Conservation (phyloP, 495 filamentous ascomycete species). For the Penicillium simplicissimum region DNA sequence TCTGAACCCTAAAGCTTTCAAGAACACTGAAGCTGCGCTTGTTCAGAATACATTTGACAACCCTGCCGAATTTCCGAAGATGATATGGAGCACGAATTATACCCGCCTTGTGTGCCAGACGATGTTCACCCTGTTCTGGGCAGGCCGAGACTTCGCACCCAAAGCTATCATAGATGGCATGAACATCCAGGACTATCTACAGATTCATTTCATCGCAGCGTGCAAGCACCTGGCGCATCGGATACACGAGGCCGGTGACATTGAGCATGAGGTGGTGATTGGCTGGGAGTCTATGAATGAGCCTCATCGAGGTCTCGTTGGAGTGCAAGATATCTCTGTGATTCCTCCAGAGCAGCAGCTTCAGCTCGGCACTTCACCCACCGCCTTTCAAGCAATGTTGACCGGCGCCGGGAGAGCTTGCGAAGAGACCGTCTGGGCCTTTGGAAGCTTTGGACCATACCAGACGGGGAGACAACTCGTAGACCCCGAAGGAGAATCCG, state of each 20-base stretch:
- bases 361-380: constrained; percentile 91
- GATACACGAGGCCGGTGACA: constrained; percentile 87
- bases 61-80: constrained; percentile 87
- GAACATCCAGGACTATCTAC: constrained; percentile 96
- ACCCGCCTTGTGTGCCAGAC: constrained; percentile 81
- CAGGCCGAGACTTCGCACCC: constrained; percentile 87
- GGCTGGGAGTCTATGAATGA: constrained; percentile 97
- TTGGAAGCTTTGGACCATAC: constrained; percentile 88
- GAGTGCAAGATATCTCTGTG: constrained; percentile 77
- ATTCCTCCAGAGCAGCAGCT: constrained; percentile 88
- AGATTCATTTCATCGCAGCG: constrained; percentile 80
- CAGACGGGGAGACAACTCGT: constrained; percentile 81
- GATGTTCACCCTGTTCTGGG: constrained; percentile 95
- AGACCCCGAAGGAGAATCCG: constrained; percentile 81
- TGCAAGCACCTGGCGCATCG: constrained; percentile 75
- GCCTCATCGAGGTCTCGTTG: constrained; percentile 85
- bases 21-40: constrained; percentile 84
- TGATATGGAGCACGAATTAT: constrained; percentile 99
- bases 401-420: constrained; percentile 86
- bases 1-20: constrained; percentile 80
- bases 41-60: constrained; percentile 95
- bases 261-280: constrained; percentile 85
- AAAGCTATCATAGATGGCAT: constrained; percentile 92
- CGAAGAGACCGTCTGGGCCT: constrained; percentile 88
- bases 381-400: constrained; percentile 90